Evolutionary conservation across 352 stramenopile genomes (phyloP), one percentile per base, ranked within the genome.

Genomic region (Phytophthora parvispora): DNA sequence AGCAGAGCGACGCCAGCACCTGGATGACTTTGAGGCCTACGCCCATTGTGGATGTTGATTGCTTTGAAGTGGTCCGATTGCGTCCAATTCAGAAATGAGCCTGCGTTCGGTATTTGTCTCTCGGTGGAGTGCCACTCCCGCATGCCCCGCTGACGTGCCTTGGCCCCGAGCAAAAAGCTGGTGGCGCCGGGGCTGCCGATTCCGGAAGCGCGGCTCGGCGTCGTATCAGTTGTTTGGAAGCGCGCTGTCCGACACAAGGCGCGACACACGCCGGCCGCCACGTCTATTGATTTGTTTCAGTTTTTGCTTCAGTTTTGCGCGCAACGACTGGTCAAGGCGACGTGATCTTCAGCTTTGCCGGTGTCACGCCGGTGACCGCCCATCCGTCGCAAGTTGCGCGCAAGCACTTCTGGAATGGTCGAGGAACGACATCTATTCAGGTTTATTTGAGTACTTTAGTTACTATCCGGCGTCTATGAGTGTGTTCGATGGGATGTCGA

Each of bases 1-100:
- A 83, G 65, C 63, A 80, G 56, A 81, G 31, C 7, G 77, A 81
- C 29, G 74, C 68, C 58, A 83, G 31, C 10, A 71, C 52, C 47
- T 85, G 75, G 51, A 83, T 42, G 40, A 80, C 45, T n/a, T 59
- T 65, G 20, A 78, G 66, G 38, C 61, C 60, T 18, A 67, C 66
- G 20, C 71, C 68, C 71, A 78, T 78, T 16, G 51, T 40, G 32
- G 9, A 54, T 18, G 57, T 5, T 52, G 34, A n/a, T 43, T 27
- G 29, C 22, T 52, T 52, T 12, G 27, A 45, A n/a, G 47, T 61
- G 38, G 18, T 22, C 10, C 8, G 28, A 40, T 31, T 36, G 24
- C 69, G 32, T 67, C 48, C 31, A 71, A 71, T 70, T 75, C n/a
- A 52, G 42, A 71, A 71, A 70, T 75, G 60, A 71, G 10, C 10